phyloP scores from a whole-genome alignment of 805 yeast genomes.

The Ogataea neopini region DNA sequence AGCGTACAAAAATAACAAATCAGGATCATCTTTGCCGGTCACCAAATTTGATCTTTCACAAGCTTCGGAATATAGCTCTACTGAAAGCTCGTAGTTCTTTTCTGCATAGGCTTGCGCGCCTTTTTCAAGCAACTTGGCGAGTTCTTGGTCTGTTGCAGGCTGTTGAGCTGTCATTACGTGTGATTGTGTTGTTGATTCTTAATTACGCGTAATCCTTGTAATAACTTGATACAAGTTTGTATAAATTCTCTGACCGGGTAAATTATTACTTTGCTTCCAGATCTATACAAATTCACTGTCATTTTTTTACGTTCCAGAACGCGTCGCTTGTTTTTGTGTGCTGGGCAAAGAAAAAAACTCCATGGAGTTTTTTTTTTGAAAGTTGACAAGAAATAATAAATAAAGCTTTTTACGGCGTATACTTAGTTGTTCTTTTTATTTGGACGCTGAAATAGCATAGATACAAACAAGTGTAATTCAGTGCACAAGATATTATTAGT shows the following conservation, averaged over 20 bases:
- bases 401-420: slow-evolving; percentile 5
- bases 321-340: slow-evolving; percentile 9
- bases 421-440: slow-evolving; percentile 4
- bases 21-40: slow-evolving; percentile 68
- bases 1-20: slow-evolving; percentile 74
- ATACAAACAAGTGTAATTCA: background rate
- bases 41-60: slow-evolving; percentile 56
- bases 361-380: background rate
- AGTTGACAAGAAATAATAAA: slow-evolving; percentile 5
- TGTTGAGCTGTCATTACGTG: slow-evolving; percentile 7
- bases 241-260: slow-evolving; percentile 10
- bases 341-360: slow-evolving; percentile 3
- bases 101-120: slow-evolving; percentile 68
- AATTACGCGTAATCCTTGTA: no score
- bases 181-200: background rate
- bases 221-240: no score
- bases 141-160: slow-evolving; percentile 39
- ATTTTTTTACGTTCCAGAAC: slow-evolving; percentile 1
- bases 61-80: slow-evolving; percentile 69
- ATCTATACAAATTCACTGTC: background rate
- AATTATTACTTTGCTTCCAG: slow-evolving; percentile 2
- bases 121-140: slow-evolving; percentile 51
- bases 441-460: slow-evolving; percentile 2
- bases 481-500: background rate
- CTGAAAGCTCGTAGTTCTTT: slow-evolving; percentile 67